A percentile compares a stretch with the other conserved stretches of the same genome.
phyloP scores from a whole-genome alignment of 805 yeast species.

The Kazachstania martiniae region DNA sequence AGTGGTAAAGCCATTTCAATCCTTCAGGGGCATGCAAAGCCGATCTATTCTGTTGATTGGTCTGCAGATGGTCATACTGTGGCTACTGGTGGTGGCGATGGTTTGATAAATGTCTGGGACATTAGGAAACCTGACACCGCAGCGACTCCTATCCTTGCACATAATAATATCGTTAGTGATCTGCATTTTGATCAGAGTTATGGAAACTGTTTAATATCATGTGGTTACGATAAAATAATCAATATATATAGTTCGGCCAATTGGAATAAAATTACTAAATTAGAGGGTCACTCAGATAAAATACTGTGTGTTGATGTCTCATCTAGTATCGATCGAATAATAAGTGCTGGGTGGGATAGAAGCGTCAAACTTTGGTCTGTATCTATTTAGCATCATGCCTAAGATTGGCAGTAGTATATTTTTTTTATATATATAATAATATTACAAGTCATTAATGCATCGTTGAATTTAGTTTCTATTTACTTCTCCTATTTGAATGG shows the following conservation, averaged over 20 bases:
- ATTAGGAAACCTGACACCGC: constrained; percentile 37
- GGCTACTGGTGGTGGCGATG: constrained; percentile 81
- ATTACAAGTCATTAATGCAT: not conserved
- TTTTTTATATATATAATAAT: no score
- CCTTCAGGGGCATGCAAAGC: constrained; percentile 59
- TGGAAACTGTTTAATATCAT: constrained; percentile 44
- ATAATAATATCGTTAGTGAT: constrained; percentile 59
- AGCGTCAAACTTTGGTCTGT: constrained; percentile 55
- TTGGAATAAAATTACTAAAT: constrained; percentile 47
- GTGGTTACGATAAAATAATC: constrained; percentile 63
- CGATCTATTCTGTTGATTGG: constrained; percentile 65
- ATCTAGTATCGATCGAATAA: constrained; percentile 32
- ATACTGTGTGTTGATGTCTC: constrained; percentile 60
- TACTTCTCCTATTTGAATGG: constrained; percentile 1
- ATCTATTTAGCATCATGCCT: not conserved
- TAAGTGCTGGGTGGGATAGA: constrained; percentile 79
- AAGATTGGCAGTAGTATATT: not conserved
- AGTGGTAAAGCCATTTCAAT: constrained; percentile 54
- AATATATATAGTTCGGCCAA: constrained; percentile 57
- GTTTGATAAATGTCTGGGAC: constrained; percentile 79
- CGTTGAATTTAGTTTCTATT: constrained; percentile 1
- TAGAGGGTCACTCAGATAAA: constrained; percentile 55
- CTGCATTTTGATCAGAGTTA: constrained; percentile 38
- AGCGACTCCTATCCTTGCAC: constrained; percentile 50
- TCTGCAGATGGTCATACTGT: constrained; percentile 62